phyloP scores from a whole-genome alignment of 176 grass and related monocot genomes.

The Bothriochloa decipiens region DNA sequence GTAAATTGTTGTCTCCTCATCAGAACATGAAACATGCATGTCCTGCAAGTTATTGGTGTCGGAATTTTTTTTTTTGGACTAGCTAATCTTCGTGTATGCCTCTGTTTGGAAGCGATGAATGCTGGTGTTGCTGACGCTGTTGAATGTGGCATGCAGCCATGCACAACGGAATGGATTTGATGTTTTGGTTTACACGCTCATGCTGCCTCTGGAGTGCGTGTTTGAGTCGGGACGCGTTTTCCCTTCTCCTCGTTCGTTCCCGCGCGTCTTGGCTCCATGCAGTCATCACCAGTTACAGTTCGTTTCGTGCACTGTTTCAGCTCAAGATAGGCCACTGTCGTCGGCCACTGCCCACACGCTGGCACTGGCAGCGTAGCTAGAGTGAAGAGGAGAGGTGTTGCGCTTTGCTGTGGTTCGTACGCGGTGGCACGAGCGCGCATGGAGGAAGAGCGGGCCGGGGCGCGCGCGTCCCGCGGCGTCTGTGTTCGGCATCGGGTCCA shows the following conservation, averaged over 20 bases:
- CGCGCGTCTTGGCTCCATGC: background rate
- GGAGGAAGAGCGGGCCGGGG: no score
- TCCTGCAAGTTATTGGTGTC: background rate
- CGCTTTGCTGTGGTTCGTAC: background rate
- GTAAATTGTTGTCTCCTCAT: slow-evolving; percentile 3
- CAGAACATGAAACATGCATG: background rate
- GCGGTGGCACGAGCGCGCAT: slow-evolving; percentile 7
- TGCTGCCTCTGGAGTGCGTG: no score
- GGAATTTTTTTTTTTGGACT: slow-evolving; percentile 5
- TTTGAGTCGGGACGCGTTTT: background rate
- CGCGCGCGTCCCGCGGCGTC: background rate
- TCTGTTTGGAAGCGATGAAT: background rate
- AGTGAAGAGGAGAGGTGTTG: background rate
- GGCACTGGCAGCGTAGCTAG: background rate
- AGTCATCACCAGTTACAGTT: background rate
- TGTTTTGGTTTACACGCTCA: slow-evolving; percentile 11
- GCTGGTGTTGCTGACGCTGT: background rate
- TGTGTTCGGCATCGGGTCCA: slow-evolving; percentile 26
- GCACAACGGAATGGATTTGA: slow-evolving; percentile 31
- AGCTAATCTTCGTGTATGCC: background rate
- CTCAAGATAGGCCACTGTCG: no score
- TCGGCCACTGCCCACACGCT: background rate
- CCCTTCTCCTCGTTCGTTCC: background rate
- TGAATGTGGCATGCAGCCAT: background rate
- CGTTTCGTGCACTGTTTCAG: background rate